Conservation (phyloP, 2,329 filamentous ascomycete species). For the Botrytis paeoniae region DNA sequence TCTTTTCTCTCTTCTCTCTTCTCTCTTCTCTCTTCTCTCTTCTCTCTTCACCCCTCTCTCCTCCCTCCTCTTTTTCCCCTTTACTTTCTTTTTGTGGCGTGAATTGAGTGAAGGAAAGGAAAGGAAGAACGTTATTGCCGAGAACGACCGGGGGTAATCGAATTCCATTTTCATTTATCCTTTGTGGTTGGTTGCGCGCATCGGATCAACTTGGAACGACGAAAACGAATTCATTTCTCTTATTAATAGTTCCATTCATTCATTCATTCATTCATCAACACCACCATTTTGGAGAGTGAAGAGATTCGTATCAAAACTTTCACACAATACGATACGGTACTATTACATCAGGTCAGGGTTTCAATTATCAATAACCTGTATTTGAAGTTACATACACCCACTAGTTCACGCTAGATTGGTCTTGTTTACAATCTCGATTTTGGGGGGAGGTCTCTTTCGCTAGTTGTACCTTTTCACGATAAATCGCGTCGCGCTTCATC, state of each 20-base stretch:
- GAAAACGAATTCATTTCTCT: background rate
- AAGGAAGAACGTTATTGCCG: background rate
- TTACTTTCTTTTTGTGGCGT: background rate
- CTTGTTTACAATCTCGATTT: slow-evolving; percentile 7
- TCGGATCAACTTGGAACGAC: background rate
- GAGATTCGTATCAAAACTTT: background rate
- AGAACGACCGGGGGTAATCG: background rate
- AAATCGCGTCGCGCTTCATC: slow-evolving; percentile 23
- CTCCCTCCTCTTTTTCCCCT: background rate
- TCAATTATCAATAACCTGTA: slow-evolving; percentile 1
- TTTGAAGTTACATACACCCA: background rate
- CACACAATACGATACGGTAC: background rate
- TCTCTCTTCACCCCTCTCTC: too few species aligned
- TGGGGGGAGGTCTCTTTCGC: slow-evolving; percentile 29
- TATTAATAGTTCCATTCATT: background rate
- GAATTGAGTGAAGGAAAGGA: background rate
- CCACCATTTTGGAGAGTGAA: background rate
- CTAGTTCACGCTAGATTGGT: background rate
- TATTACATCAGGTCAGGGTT: background rate
- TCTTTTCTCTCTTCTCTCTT: background rate
- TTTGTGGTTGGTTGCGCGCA: slow-evolving; percentile 8
- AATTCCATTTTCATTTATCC: too few species aligned
- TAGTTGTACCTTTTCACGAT: slow-evolving; percentile 27
- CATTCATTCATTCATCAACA: background rate
- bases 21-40: too few species aligned